Percentiles rank a stretch among this genome's conserved stretches.
phyloP scores from a whole-genome alignment of 2,329 filamentous ascomycete species.

The Ophiostoma himal-ulmi region DNA sequence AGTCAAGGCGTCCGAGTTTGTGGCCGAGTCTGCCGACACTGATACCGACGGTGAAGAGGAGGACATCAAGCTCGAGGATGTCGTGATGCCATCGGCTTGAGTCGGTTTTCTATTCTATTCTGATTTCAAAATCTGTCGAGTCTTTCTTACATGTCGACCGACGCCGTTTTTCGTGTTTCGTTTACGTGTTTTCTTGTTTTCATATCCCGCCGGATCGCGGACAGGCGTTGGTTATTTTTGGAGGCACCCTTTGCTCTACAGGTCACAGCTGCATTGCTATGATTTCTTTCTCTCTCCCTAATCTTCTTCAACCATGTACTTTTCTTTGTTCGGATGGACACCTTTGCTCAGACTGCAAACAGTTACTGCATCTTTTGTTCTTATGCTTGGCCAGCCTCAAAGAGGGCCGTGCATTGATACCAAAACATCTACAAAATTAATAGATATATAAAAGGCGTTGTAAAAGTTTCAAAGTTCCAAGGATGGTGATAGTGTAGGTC shows the following conservation, averaged over 20 bases:
- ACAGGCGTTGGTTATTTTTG: not conserved
- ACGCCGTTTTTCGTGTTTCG: not conserved
- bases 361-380: not conserved
- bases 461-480: not conserved
- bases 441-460: not conserved
- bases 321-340: not conserved
- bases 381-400: not conserved
- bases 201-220: not conserved
- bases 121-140: not conserved
- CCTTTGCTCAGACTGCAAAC: not conserved
- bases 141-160: too few relatives aligned
- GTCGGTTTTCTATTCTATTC: not conserved
- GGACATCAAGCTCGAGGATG: slow-evolving; percentile 63
- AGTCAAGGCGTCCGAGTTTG: slow-evolving; percentile 41
- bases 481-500: not conserved
- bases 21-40: slow-evolving; percentile 42
- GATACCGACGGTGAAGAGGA: slow-evolving; percentile 54
- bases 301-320: not conserved
- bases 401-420: not conserved
- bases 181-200: not conserved
- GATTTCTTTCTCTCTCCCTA: not conserved
- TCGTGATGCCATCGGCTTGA: slow-evolving; percentile 36
- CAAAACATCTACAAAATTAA: not conserved
- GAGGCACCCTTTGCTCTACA: not conserved
- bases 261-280: not conserved